These are phyloP conservation scores for Fusarium chuoi DNA, from an alignment of 2,329 filamentous ascomycete species.

Conservation along the genomic window DNA sequence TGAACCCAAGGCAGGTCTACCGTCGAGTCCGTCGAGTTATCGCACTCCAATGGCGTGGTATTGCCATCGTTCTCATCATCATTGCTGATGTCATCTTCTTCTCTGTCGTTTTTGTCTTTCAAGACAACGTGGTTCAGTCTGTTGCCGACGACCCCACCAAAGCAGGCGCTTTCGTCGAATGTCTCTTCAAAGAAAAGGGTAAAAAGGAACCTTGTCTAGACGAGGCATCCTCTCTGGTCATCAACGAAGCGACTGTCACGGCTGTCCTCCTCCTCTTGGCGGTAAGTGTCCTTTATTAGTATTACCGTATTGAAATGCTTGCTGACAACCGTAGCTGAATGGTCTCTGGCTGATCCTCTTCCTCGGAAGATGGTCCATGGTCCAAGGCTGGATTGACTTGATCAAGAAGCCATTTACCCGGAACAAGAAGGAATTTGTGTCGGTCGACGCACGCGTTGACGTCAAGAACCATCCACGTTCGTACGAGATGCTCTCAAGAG, in stretches of 20 bases:
- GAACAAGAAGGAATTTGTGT: slow-evolving; percentile 84
- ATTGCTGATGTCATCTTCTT: slow-evolving; percentile 94
- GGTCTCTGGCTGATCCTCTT: slow-evolving; percentile 88
- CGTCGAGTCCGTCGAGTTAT: slow-evolving; percentile 87
- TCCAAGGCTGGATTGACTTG: slow-evolving; percentile 82
- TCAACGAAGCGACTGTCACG: slow-evolving; percentile 80
- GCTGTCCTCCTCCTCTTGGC: slow-evolving; percentile 86
- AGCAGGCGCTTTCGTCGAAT: slow-evolving; percentile 74
- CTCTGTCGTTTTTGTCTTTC: slow-evolving; percentile 87
- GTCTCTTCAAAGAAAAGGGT: slow-evolving; percentile 65
- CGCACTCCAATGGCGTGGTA: slow-evolving; percentile 92
- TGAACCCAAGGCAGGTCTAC: slow-evolving; percentile 88
- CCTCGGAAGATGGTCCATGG: slow-evolving; percentile 85
- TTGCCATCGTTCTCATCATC: slow-evolving; percentile 89
- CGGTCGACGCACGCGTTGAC: slow-evolving; percentile 77
- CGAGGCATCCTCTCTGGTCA: slow-evolving; percentile 69
- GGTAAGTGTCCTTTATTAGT: slow-evolving; percentile 59
- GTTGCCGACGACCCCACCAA: slow-evolving; percentile 63
- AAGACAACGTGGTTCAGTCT: slow-evolving; percentile 77
- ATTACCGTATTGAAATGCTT: neutral
- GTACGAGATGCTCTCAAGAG: slow-evolving; percentile 82
- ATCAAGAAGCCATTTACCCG: slow-evolving; percentile 59
- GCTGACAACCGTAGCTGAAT: slow-evolving; percentile 67
- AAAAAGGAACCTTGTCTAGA: slow-evolving; percentile 75
- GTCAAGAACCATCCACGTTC: slow-evolving; percentile 72